Conservation (phyloP, 106 monocot species). For the Acorus calamus region DNA sequence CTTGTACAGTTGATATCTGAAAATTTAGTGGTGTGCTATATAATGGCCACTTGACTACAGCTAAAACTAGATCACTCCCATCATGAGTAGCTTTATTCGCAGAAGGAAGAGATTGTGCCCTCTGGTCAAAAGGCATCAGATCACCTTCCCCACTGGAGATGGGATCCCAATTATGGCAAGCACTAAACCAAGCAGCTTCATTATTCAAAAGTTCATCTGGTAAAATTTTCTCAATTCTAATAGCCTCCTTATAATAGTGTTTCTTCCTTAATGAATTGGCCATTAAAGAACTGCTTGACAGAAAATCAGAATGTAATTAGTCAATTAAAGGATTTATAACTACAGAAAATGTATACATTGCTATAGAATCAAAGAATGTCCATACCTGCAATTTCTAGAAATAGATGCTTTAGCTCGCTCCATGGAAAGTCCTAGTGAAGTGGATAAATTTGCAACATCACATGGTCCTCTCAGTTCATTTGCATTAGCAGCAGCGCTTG, state of each 20-base stretch:
- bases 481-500: constrained; percentile 61
- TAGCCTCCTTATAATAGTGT: constrained; percentile 64
- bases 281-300: constrained; percentile 40
- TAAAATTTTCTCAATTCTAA: constrained; percentile 59
- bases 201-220: constrained; percentile 25
- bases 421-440: constrained; percentile 65
- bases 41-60: neutral
- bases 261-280: constrained; percentile 64
- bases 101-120: constrained; percentile 28
- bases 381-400: constrained; percentile 73
- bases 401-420: constrained; percentile 72
- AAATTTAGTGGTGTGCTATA: neutral
- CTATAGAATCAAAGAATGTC: constrained; percentile 6
- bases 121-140: constrained; percentile 51
- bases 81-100: constrained; percentile 3
- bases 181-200: constrained; percentile 23
- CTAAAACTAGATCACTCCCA: neutral
- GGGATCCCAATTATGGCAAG: constrained; percentile 79
- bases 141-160: constrained; percentile 75
- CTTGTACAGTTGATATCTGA: neutral
- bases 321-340: neutral
- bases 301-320: neutral
- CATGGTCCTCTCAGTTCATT: constrained; percentile 79
- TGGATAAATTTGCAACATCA: constrained; percentile 63
- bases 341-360: neutral